A percentile compares a stretch with the other conserved stretches of the same genome.
phyloP scores from a whole-genome alignment of 257 asterid species.

The Orobanche coerulescens region DNA sequence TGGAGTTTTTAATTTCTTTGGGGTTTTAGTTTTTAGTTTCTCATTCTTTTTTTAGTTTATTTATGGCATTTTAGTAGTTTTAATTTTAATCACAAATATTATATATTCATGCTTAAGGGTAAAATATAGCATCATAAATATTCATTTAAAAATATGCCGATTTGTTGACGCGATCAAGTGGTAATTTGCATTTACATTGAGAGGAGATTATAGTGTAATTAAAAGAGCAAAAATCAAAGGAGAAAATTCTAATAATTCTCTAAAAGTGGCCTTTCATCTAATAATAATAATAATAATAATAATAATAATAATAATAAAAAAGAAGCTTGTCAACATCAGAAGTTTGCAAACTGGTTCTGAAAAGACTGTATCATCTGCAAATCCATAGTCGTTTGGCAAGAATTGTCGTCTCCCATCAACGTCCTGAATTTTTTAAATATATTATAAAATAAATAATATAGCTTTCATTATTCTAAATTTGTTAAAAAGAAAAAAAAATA shows the following conservation, averaged over 20 bases:
- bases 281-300: neutral
- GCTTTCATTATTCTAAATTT: neutral
- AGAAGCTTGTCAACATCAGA: constrained; percentile 30
- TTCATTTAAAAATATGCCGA: no score
- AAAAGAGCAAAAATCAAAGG: neutral
- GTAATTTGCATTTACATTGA: neutral
- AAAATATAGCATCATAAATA: no score
- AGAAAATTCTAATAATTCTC: constrained; percentile 15
- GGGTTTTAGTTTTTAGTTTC: no score
- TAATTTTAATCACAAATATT: no score
- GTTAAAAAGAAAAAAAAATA: neutral
- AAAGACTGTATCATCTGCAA: constrained; percentile 67
- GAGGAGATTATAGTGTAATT: neutral
- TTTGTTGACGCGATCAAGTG: no score
- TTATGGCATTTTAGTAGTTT: no score
- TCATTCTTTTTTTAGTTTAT: no score
- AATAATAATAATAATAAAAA: constrained; percentile 13
- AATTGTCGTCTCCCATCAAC: constrained; percentile 48
- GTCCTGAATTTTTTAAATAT: constrained; percentile 31
- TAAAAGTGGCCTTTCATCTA: constrained; percentile 17
- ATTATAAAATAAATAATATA: neutral
- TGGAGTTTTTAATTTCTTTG: no score
- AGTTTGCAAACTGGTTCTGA: constrained; percentile 67
- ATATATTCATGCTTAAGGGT: no score
- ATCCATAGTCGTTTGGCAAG: constrained; percentile 62